Conservation (phyloP, 331 rosid species). For the Acacia concinna region DNA sequence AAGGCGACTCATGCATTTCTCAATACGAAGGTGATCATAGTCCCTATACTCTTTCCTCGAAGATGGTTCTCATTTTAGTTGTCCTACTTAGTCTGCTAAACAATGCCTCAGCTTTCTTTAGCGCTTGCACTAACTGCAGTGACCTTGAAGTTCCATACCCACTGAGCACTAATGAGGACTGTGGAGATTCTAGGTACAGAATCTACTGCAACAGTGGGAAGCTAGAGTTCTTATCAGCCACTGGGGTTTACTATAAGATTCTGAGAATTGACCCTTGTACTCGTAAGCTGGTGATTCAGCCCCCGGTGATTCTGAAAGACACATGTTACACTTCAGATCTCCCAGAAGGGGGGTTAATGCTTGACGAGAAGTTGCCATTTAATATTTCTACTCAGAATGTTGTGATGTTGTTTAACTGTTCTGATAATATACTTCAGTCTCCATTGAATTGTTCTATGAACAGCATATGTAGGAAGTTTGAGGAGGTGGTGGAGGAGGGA, state of each 20-base stretch:
- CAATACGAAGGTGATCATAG: constrained; percentile 14
- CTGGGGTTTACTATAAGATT: constrained; percentile 60
- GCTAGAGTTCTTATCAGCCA: constrained; percentile 65
- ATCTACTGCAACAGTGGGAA: constrained; percentile 53
- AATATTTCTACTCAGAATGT: constrained; percentile 71
- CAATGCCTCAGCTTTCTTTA: constrained; percentile 35
- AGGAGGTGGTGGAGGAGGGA: constrained; percentile 50
- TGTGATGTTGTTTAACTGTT: constrained; percentile 73
- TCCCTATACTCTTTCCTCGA: background rate
- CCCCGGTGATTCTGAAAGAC: constrained; percentile 45
- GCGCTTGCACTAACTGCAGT: constrained; percentile 65
- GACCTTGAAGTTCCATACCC: constrained; percentile 70
- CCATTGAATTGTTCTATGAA: constrained; percentile 77
- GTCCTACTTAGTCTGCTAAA: constrained; percentile 31
- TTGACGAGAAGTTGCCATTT: constrained; percentile 68
- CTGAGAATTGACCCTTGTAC: constrained; percentile 52
- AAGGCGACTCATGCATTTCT: constrained; percentile 27
- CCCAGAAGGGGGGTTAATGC: constrained; percentile 47
- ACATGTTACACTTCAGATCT: constrained; percentile 73
- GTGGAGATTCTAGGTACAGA: constrained; percentile 71
- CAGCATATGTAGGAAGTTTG: constrained; percentile 73
- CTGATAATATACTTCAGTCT: constrained; percentile 49
- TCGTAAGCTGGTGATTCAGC: constrained; percentile 54
- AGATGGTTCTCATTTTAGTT: constrained; percentile 33
- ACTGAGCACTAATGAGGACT: constrained; percentile 61